Percentiles rank a stretch among this genome's conserved stretches.
Evolutionary conservation across 2,329 filamentous ascomycete species (phyloP).

Genomic region (Paecilomyces variotii): DNA sequence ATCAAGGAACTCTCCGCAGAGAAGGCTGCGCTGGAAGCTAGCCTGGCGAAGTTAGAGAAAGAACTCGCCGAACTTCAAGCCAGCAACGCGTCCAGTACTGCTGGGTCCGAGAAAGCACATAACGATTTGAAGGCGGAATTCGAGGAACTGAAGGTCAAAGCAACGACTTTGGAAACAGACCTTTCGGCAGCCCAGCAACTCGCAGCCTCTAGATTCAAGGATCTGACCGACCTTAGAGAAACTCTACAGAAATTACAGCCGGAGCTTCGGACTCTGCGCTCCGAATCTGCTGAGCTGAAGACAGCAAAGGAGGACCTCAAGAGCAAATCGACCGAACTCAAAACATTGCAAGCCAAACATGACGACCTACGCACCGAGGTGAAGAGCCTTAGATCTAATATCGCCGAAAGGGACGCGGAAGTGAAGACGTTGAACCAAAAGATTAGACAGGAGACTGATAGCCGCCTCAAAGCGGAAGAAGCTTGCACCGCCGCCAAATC

Average conservation of each 20-base stretch:
- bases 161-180: conserved; percentile 67
- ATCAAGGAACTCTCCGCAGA: conserved; percentile 62
- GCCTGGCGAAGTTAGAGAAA: conserved; percentile 61
- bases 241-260: conserved; percentile 77
- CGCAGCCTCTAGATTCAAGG: conserved; percentile 79
- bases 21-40: conserved; percentile 54
- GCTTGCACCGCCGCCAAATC: conserved; percentile 64
- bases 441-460: conserved; percentile 64
- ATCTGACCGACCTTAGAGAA: conserved; percentile 71
- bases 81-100: conserved; percentile 37
- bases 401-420: conserved; percentile 68
- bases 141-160: conserved; percentile 63
- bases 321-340: conserved; percentile 55
- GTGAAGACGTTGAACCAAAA: conserved; percentile 71
- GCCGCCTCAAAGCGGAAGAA: conserved; percentile 68
- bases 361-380: conserved; percentile 73
- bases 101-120: conserved; percentile 45
- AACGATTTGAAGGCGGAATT: conserved; percentile 55
- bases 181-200: conserved; percentile 78
- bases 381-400: conserved; percentile 58
- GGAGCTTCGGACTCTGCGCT: conserved; percentile 69
- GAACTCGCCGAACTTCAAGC: conserved; percentile 55
- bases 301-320: conserved; percentile 66
- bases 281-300: conserved; percentile 69
- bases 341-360: conserved; percentile 71